Evolutionary conservation across 73 alveolate species (phyloP).

Genomic region (Paramecium biaurelia): DNA sequence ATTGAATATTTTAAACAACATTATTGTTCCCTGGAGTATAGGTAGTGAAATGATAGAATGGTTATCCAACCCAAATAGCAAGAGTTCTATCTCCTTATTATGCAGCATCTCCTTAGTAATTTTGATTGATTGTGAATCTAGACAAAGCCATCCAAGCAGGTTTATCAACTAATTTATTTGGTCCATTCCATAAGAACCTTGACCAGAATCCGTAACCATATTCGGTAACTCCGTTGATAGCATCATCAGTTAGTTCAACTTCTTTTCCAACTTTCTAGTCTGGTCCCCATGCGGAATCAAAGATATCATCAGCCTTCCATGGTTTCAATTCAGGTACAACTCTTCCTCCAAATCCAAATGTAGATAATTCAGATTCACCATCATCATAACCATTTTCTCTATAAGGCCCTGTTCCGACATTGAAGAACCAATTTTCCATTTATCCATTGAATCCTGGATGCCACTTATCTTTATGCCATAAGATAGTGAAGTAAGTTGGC

Average conservation of each 20-base stretch:
- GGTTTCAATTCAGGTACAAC: background rate
- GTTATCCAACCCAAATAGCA: conserved; percentile 10
- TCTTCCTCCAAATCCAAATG: conserved; percentile 51
- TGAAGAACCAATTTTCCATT: conserved; percentile 21
- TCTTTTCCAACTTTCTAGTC: background rate
- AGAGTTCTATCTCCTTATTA: conserved; percentile 29
- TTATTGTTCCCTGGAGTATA: background rate
- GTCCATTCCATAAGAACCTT: conserved; percentile 52
- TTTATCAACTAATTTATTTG: background rate
- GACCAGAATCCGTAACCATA: conserved; percentile 54
- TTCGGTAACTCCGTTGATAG: conserved; percentile 30
- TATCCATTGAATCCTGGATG: conserved; percentile 39
- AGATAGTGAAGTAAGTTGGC: background rate
- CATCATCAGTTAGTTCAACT: background rate
- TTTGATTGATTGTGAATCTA: background rate
- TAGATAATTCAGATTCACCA: background rate
- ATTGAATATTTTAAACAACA: background rate
- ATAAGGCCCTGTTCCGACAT: conserved; percentile 40
- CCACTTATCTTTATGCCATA: background rate
- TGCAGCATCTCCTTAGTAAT: conserved; percentile 37
- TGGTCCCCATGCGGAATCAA: background rate
- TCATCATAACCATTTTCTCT: conserved; percentile 14
- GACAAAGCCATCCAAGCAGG: conserved; percentile 45
- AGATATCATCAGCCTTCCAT: background rate
- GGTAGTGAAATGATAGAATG: conserved; percentile 28